Conservation (phyloP, 108 stramenopile species). For the Stephanodiscus minutulus region DNA sequence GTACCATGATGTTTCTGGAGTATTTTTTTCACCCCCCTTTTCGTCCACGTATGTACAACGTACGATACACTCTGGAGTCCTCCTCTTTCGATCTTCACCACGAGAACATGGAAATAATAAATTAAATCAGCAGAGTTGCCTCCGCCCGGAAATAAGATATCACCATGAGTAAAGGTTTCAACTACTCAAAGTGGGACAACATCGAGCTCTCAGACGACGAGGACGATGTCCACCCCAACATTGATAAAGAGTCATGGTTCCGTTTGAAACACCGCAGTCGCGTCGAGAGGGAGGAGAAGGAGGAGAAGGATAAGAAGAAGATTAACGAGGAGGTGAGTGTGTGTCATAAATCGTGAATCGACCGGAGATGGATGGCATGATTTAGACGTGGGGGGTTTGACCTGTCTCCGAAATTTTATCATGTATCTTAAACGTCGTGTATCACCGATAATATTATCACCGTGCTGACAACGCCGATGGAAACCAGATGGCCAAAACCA, state of each 20-base stretch:
- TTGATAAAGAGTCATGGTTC: slow-evolving; percentile 97
- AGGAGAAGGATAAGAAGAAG: slow-evolving; percentile 86
- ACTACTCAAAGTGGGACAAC: slow-evolving; percentile 98
- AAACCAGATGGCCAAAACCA: slow-evolving; percentile 74
- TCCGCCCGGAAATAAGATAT: not conserved
- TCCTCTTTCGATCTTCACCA: too few species aligned
- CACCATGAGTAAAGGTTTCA: slow-evolving; percentile 89
- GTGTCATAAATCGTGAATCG: not conserved
- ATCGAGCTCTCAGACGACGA: slow-evolving; percentile 98
- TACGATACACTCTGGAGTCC: too few species aligned
- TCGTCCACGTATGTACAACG: too few species aligned
- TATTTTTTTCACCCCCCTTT: too few species aligned
- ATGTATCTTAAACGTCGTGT: not conserved
- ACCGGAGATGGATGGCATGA: not conserved
- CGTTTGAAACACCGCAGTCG: slow-evolving; percentile 94
- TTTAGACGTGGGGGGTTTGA: not conserved
- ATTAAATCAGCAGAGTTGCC: too few species aligned
- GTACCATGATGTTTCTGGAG: too few species aligned
- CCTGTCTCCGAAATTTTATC: not conserved
- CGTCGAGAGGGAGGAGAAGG: slow-evolving; percentile 91
- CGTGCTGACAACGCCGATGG: not conserved
- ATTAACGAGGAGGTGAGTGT: slow-evolving; percentile 73
- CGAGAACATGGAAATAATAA: too few species aligned
- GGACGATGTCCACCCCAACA: slow-evolving; percentile 99
- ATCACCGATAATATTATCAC: not conserved